These are phyloP conservation scores for Thelephora terrestris DNA, from an alignment of 1,284 basidiomycete genomes.

Conservation along the genomic window DNA sequence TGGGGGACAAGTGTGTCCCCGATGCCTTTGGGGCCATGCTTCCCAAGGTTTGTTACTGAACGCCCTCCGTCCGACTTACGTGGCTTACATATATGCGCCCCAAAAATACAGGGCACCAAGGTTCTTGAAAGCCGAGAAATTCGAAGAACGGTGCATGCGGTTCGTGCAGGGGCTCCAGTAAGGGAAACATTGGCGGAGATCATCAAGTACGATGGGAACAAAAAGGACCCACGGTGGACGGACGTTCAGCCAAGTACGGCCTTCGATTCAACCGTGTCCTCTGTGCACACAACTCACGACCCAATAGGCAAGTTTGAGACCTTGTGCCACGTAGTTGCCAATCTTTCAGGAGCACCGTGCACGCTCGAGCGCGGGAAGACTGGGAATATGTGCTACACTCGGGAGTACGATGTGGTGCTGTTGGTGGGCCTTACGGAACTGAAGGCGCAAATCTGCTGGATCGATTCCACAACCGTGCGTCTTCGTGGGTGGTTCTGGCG, in stretches of 20 bases:
- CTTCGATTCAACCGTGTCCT: neutral
- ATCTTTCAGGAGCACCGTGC: constrained; percentile 26
- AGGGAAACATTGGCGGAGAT: constrained; percentile 24
- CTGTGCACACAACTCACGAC: neutral
- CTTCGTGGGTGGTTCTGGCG: too few species aligned
- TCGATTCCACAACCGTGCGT: neutral
- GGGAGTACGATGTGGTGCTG: constrained; percentile 1
- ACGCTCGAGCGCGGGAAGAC: neutral
- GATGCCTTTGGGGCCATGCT: constrained; percentile 22
- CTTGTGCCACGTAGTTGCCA: constrained; percentile 33
- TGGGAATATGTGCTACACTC: neutral
- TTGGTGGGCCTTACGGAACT: constrained; percentile 1
- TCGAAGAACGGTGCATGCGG: constrained; percentile 22
- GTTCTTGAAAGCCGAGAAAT: constrained; percentile 29
- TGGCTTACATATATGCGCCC: neutral
- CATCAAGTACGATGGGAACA: constrained; percentile 31
- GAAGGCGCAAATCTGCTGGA: constrained; percentile 2
- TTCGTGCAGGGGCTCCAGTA: constrained; percentile 17
- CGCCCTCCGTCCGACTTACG: neutral
- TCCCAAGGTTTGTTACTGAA: neutral
- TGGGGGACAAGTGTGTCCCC: constrained; percentile 22
- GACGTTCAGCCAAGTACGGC: constrained; percentile 15
- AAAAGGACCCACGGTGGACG: constrained; percentile 8
- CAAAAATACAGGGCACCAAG: constrained; percentile 26
- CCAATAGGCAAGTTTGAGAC: constrained; percentile 30